phyloP scores from a whole-genome alignment of 495 filamentous ascomycete species.

The Evansstolkia leycettana region DNA sequence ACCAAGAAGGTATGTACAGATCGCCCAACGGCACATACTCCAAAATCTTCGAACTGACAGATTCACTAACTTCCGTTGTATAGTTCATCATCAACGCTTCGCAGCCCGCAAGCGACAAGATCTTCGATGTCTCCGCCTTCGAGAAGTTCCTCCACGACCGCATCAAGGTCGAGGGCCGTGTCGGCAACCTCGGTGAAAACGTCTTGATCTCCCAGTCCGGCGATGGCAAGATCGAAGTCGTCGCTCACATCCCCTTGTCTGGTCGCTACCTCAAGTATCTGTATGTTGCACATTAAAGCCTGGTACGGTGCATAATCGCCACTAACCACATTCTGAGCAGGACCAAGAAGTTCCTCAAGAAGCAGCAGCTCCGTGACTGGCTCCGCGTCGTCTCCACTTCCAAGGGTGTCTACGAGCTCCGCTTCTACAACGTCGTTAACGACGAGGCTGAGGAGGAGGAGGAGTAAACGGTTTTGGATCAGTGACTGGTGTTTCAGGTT shows the following conservation, averaged over 20 bases:
- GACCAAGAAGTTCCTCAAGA: constrained; percentile 99
- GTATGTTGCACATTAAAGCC: constrained; percentile 39
- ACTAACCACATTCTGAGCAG: too few species aligned
- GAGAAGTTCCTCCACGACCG: constrained; percentile 99
- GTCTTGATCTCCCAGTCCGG: constrained; percentile 80
- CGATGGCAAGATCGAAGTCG: constrained; percentile 95
- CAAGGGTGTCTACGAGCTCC: constrained; percentile 95
- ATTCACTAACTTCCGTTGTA: constrained; percentile 5
- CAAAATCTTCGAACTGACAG: background rate
- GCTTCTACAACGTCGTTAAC: constrained; percentile 99
- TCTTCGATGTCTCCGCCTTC: constrained; percentile 97
- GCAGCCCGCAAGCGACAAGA: constrained; percentile 96
- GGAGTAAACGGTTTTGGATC: constrained; percentile 50
- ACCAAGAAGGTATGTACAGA: constrained; percentile 48
- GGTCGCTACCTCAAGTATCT: constrained; percentile 99
- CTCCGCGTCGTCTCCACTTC: constrained; percentile 94
- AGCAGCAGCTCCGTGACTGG: constrained; percentile 99
- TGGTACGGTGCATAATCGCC: too few species aligned
- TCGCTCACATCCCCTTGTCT: constrained; percentile 94
- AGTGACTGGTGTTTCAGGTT: background rate
- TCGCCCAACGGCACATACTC: background rate
- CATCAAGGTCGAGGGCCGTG: constrained; percentile 98
- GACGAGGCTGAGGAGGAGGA: constrained; percentile 96
- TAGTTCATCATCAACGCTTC: constrained; percentile 98
- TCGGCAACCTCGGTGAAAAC: constrained; percentile 92